These are phyloP conservation scores for Yamadazyma kanchanaburiensis DNA, from an alignment of 1,139 yeast genomes.

Conservation along the genomic window DNA sequence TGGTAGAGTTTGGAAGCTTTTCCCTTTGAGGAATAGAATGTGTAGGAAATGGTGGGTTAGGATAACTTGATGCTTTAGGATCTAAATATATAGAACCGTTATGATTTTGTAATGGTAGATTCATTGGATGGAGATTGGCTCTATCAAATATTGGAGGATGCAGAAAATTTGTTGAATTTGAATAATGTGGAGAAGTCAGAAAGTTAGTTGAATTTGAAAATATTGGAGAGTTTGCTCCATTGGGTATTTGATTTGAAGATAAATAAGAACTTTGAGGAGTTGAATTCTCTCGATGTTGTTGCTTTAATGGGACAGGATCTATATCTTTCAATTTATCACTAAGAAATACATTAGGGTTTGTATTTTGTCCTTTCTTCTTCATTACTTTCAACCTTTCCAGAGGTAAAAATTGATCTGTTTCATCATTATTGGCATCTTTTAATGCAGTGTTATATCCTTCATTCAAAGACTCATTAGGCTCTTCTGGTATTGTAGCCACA, in stretches of 20 bases:
- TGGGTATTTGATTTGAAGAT: too few relatives aligned
- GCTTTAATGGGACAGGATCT: too few relatives aligned
- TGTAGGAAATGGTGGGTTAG: conserved; percentile 21
- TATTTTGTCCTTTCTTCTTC: conserved; percentile 15
- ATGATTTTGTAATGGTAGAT: conserved; percentile 4
- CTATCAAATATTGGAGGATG: too few relatives aligned
- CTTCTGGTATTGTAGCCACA: neutral
- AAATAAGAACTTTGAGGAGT: too few relatives aligned
- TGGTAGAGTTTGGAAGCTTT: neutral
- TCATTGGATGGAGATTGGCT: conserved; percentile 4
- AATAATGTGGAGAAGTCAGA: neutral
- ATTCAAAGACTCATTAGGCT: neutral
- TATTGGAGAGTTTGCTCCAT: too few relatives aligned
- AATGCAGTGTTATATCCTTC: neutral
- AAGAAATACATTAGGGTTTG: too few relatives aligned
- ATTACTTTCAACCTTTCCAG: conserved; percentile 25
- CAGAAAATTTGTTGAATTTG: too few relatives aligned
- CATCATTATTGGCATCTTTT: neutral
- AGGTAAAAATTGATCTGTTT: conserved; percentile 17
- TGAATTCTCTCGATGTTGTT: too few relatives aligned
- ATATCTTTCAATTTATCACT: too few relatives aligned
- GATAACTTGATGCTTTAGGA: conserved; percentile 14
- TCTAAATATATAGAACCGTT: too few relatives aligned
- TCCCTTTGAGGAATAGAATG: conserved; percentile 1
- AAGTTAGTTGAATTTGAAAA: too few relatives aligned